Evolutionary conservation across 2,329 filamentous ascomycete genomes (phyloP).

Genomic region (Myriosclerotinia curreyana): DNA sequence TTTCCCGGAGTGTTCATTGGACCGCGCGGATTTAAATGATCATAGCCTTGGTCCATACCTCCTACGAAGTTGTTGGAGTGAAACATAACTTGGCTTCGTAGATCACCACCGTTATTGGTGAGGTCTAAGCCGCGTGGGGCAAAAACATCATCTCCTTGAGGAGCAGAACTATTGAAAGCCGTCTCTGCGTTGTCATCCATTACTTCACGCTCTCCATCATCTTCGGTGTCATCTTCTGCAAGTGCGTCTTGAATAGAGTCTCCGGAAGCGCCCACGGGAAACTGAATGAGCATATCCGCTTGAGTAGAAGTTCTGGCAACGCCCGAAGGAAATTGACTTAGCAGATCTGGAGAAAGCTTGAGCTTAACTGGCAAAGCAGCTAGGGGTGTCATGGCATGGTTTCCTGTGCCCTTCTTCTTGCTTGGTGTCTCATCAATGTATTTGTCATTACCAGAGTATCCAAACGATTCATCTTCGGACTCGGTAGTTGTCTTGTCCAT

Average conservation of each 20-base stretch:
- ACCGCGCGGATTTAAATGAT: neutral
- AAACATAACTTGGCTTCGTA: neutral
- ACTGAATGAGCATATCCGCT: neutral
- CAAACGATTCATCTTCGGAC: neutral
- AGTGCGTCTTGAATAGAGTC: neutral
- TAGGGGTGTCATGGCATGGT: neutral
- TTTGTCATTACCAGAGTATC: neutral
- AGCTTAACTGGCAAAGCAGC: neutral
- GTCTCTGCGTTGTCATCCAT: neutral
- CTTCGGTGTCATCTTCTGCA: neutral
- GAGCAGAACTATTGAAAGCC: neutral
- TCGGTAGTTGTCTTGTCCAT: neutral
- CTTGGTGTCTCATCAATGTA: slow-evolving; percentile 12
- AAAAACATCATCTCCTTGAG: slow-evolving; percentile 3
- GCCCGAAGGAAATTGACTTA: neutral
- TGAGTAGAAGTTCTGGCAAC: no score
- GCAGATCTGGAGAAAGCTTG: neutral
- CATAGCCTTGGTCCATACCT: neutral
- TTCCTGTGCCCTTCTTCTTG: neutral
- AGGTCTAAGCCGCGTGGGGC: neutral
- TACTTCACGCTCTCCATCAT: neutral
- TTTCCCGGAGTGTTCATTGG: neutral
- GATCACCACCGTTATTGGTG: neutral
- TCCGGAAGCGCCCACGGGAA: neutral
- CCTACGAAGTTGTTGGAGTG: neutral